Evolutionary conservation across 495 filamentous ascomycete species (phyloP).

Genomic region (Xylaria longipes): DNA sequence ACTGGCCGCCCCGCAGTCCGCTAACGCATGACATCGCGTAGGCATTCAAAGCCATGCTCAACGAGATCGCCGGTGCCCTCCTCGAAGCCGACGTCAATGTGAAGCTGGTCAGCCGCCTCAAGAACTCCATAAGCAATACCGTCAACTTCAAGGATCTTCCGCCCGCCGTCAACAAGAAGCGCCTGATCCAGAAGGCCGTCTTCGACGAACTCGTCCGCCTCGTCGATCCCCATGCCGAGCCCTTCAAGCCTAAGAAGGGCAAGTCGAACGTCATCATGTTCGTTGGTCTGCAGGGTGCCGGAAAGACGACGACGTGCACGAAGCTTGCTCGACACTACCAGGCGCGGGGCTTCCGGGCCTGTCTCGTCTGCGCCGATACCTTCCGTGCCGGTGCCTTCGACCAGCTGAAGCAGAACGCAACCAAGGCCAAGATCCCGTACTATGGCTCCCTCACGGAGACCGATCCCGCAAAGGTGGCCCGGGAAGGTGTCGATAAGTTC

Average conservation of each 20-base stretch:
- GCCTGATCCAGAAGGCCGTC: conserved; percentile 95
- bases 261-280: conserved; percentile 99
- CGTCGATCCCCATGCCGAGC: conserved; percentile 93
- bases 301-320: conserved; percentile 98
- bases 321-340: conserved; percentile 97
- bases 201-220: conserved; percentile 96
- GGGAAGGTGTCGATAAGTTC: conserved; percentile 97
- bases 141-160: conserved; percentile 95
- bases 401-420: conserved; percentile 98
- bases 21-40: conserved; percentile 43
- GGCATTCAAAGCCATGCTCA: conserved; percentile 98
- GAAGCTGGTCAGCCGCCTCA: conserved; percentile 87
- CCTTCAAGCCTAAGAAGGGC: conserved; percentile 97
- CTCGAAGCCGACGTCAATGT: conserved; percentile 97
- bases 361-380: conserved; percentile 96
- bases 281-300: conserved; percentile 94
- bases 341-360: conserved; percentile 89
- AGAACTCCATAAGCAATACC: conserved; percentile 86
- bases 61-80: conserved; percentile 93
- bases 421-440: conserved; percentile 98
- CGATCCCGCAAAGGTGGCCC: conserved; percentile 90
- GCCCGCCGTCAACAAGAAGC: conserved; percentile 93
- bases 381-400: conserved; percentile 99
- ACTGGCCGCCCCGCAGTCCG: conserved; percentile 17
- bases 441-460: conserved; percentile 95